Base-by-base conservation (phyloP, 2,329 filamentous ascomycete species). In the Xylariaceae sp. region DNA sequence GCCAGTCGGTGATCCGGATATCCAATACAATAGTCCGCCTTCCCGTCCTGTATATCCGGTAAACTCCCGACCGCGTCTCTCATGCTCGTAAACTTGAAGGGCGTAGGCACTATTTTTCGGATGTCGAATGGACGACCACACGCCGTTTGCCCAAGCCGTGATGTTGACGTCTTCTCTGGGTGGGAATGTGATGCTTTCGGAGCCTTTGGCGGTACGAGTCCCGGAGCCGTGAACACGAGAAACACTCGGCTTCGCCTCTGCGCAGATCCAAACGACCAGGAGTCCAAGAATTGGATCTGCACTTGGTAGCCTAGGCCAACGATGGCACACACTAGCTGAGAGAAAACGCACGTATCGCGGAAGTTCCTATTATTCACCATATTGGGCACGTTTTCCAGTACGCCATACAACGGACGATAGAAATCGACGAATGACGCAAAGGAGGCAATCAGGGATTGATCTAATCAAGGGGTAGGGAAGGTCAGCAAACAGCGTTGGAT, bases 301-400 rank as follows among this genome's bases (percentile, higher is more conserved):
- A 83, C 74, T 64, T 95, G 89, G 61, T 94, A 95, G 0, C 88
- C 89, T 59, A 94, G 75, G 0, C 85, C 87, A 0, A 92, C 85
- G 0, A 94, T 71, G 0, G 84, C 78, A 58, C 86, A 88, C 7
- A 94, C 75, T 0, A 94, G 73, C 61, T 91, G 88, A 1, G 84
- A 84, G 50, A 91, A 84, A 0, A 89, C 80, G 55, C 89, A 88
- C 26, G 86, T 75, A 3, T 77, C 71, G 12, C 77, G 71, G 69
- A 71, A 19, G 68, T 73, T 19, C 73, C 72, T 74, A 46, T 72
- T 74, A 46, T 72, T 76, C 0, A 87, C 78, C 72, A 92, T 89
- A 0, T 73, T 76, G 0, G 80, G 71, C 0, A 95, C 89, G 60
- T 95, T 95, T 67, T 95, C 89, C 0, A 95, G 75, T 0, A 92